Evolutionary conservation across 805 yeast species (phyloP).

Genomic region (Saturnispora sanitii): DNA sequence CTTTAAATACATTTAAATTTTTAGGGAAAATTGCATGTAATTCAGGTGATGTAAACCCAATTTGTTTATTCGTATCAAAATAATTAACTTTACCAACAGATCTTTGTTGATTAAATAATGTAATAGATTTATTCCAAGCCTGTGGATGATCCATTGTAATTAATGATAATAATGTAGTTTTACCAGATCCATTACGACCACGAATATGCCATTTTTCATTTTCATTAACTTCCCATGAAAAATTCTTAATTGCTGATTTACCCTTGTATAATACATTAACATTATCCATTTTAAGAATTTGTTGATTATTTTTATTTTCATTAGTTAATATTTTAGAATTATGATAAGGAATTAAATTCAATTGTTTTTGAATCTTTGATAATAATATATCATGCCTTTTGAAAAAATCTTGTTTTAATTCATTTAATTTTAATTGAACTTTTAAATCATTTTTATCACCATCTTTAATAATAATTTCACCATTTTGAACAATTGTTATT

Average conservation of each 20-base stretch:
- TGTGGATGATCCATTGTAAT: slow-evolving; percentile 95
- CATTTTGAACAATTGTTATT: slow-evolving; percentile 49
- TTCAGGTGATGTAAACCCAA: slow-evolving; percentile 89
- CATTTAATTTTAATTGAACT: slow-evolving; percentile 13
- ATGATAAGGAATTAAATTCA: too few relatives aligned
- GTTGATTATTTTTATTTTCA: neutral
- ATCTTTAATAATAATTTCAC: slow-evolving; percentile 48
- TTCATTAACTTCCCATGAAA: slow-evolving; percentile 54
- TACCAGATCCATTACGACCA: slow-evolving; percentile 91
- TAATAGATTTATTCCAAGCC: slow-evolving; percentile 71
- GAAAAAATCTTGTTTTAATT: slow-evolving; percentile 18
- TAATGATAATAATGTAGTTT: slow-evolving; percentile 75
- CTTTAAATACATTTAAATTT: slow-evolving; percentile 39
- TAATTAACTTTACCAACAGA: slow-evolving; percentile 67
- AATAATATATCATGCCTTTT: slow-evolving; percentile 16
- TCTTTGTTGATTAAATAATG: slow-evolving; percentile 56
- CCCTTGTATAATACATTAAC: slow-evolving; percentile 62
- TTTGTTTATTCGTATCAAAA: slow-evolving; percentile 65
- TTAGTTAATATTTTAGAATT: neutral
- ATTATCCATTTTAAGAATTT: slow-evolving; percentile 42
- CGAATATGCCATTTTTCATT: slow-evolving; percentile 85
- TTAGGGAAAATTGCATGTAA: slow-evolving; percentile 78
- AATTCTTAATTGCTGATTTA: slow-evolving; percentile 44
- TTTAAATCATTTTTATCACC: slow-evolving; percentile 23
- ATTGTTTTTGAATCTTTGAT: slow-evolving; percentile 12